Percentiles rank a stretch among this genome's conserved stretches.
Evolutionary conservation across 2,329 filamentous ascomycete genomes (phyloP).

Genomic region (Hymenoscyphus infarciens): DNA sequence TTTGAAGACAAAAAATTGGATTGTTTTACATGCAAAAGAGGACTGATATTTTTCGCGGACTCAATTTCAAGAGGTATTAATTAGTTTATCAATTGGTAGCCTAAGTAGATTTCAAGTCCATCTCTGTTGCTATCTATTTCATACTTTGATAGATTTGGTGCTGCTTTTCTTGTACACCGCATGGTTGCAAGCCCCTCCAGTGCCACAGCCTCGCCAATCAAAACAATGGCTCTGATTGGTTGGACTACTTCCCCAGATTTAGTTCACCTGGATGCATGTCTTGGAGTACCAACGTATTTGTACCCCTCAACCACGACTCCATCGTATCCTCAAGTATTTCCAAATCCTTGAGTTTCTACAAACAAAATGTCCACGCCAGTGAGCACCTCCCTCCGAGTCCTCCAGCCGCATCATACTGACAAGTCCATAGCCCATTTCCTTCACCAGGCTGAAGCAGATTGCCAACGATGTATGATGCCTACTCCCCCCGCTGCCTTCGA

Average conservation of each 20-base stretch:
- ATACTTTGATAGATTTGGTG: no score
- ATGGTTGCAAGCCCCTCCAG: neutral
- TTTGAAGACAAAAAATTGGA: neutral
- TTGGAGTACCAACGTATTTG: constrained; percentile 6
- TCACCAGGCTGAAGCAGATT: constrained; percentile 78
- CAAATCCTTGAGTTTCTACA: constrained; percentile 2
- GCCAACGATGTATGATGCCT: constrained; percentile 65
- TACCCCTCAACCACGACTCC: constrained; percentile 7
- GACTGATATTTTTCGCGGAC: no score
- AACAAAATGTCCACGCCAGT: constrained; percentile 31
- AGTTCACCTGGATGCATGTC: neutral
- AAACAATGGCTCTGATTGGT: neutral
- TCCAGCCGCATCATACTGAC: constrained; percentile 11
- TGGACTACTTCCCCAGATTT: neutral
- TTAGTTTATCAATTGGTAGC: no score
- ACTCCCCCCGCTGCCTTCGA: constrained; percentile 13
- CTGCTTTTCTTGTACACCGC: no score
- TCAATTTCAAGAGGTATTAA: no score
- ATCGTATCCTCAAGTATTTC: constrained; percentile 3
- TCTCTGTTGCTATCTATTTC: no score
- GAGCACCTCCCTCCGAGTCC: constrained; percentile 8
- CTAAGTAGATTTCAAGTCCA: no score
- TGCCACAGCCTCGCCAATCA: neutral
- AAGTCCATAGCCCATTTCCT: constrained; percentile 63
- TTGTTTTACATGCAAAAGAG: neutral